Percentiles rank a stretch among this genome's conserved stretches.
Conservation (phyloP, 768 basidiomycete species). For the Coprinellus micaceus region DNA sequence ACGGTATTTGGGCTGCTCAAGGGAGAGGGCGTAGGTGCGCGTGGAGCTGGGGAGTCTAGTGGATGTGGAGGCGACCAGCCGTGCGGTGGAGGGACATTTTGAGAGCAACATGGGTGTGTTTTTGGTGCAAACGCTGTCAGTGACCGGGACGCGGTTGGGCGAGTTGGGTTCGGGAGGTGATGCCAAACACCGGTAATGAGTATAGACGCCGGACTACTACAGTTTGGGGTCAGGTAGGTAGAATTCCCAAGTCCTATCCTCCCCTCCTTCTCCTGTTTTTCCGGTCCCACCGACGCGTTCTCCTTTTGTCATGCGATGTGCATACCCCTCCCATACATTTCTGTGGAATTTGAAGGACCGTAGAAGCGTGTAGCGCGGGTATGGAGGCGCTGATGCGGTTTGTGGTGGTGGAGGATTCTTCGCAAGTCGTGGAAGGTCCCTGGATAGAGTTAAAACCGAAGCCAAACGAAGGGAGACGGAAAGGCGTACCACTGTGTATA, state of each 20-base stretch:
- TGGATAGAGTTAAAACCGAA: constrained; percentile 23
- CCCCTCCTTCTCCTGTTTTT: constrained; percentile 69
- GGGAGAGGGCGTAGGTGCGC: constrained; percentile 52
- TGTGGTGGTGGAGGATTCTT: constrained; percentile 64
- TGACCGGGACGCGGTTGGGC: background rate
- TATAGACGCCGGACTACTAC: background rate
- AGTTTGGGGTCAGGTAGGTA: too few relatives aligned
- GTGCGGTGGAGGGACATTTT: constrained; percentile 4
- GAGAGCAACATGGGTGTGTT: constrained; percentile 6
- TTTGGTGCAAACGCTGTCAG: background rate
- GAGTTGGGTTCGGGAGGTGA: background rate
- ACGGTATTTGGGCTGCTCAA: constrained; percentile 47
- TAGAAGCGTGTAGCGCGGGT: constrained; percentile 65
- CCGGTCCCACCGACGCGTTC: constrained; percentile 63
- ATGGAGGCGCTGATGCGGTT: constrained; percentile 42
- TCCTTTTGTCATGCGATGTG: constrained; percentile 93
- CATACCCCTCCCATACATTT: constrained; percentile 74
- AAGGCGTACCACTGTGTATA: constrained; percentile 77
- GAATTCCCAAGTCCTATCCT: constrained; percentile 90
- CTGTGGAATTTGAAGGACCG: constrained; percentile 81
- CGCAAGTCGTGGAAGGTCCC: constrained; percentile 75
- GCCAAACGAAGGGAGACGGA: background rate
- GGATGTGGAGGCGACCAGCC: background rate
- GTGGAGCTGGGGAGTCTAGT: constrained; percentile 4
- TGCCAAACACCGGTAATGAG: constrained; percentile 9